Percentiles rank a stretch among this genome's conserved stretches.
phyloP scores from a whole-genome alignment of 2,329 filamentous ascomycete species.

The Aspergillus terreus region DNA sequence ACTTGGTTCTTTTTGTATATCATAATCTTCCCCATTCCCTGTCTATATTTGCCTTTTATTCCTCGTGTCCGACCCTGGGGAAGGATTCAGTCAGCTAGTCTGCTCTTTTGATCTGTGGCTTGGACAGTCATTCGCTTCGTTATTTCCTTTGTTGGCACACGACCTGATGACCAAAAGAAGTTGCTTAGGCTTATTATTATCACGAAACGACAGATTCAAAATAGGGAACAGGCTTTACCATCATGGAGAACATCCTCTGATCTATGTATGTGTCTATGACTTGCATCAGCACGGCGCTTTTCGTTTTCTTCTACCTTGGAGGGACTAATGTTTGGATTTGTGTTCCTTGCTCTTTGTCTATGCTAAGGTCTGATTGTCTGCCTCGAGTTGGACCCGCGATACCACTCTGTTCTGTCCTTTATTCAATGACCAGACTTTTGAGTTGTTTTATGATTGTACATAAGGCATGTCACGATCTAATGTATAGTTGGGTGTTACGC shows the following conservation, averaged over 20 bases:
- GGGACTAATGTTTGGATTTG: not conserved
- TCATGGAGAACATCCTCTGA: not conserved
- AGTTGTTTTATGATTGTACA: too few species aligned
- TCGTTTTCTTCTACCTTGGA: conserved; percentile 14
- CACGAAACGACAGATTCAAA: not conserved
- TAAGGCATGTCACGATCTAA: too few species aligned
- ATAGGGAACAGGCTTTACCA: not conserved
- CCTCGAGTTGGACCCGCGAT: not conserved
- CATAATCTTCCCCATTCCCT: conserved; percentile 1
- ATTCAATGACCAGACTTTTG: too few species aligned
- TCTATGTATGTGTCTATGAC: not conserved
- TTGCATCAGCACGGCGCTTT: not conserved
- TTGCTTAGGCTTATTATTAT: not conserved
- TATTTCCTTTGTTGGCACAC: not conserved
- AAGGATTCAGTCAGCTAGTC: too few species aligned
- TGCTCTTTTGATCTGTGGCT: too few species aligned
- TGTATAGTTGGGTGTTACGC: not conserved
- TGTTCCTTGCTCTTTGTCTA: conserved; percentile 3
- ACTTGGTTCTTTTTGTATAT: conserved; percentile 12
- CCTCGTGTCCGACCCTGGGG: too few species aligned
- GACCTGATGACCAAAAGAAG: not conserved
- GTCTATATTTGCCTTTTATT: not conserved
- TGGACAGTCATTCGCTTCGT: too few species aligned
- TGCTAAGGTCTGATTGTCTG: not conserved
- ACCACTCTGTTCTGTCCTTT: too few species aligned